Evolutionary conservation across 352 stramenopile species (phyloP), one percentile per base, ranked within the genome.

Genomic region (Phytopythium montanum): DNA sequence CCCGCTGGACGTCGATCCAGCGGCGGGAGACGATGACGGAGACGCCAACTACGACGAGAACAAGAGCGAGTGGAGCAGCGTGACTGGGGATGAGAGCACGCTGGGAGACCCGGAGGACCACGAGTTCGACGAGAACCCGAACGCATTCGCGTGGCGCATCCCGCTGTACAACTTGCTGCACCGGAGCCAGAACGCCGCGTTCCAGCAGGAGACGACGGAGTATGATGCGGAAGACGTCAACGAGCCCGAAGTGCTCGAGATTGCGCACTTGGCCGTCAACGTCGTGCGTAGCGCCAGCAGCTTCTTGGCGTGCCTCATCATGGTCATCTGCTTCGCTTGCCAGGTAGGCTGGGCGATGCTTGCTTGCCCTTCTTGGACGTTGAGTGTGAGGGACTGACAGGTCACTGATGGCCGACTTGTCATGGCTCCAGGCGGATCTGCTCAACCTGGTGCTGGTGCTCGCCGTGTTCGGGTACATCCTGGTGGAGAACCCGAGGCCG

Each of bases 1-100:
- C 34, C 86, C 86, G 8, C 54, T 86, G 26, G 66, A 87, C 31
- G 57, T 72, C 2, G 54, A 7, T 1, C 67, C 66, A 38, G 36
- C 45, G 9, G 65, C 68, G 12, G 36, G 65, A 31, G 65, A 62
- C 18, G 61, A 80, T 19, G 67, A 78, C 0, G 72, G 86, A 7
- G 68, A 85, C 9, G 48, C 62, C 2, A 77, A 68, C 34, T 73
- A 70, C 38, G 82, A 94, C 41, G 85, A 94, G 41, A 72, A 67
- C 39, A 84, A 78, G 33, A 94, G 84, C 34, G 86, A 95, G 55
- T 89, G 85, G 74, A 95, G 82, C 54, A 95, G 86, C 62, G 85
- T 92, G 7, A 94, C 84, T 0, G 86, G 82, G 10, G 86, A 94
- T 39, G 87, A 94, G 57, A 96, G 87, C 53, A 86, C 75, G 19